Conservation (phyloP, 2,329 filamentous ascomycete species). For the Aspergillus sp. region DNA sequence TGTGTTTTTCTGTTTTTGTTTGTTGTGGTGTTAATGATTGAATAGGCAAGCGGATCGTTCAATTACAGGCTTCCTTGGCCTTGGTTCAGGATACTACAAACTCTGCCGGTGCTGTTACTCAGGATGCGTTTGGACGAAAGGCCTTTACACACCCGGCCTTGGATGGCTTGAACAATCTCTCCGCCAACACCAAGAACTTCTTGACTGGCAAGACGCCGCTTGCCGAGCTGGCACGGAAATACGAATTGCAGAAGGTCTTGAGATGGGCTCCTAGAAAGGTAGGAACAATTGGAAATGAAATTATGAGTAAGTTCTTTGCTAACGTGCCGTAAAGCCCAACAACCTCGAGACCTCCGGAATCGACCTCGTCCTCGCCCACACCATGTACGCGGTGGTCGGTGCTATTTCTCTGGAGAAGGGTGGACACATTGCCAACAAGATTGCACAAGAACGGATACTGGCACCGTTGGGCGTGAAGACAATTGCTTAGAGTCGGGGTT, state of each 20-base stretch:
- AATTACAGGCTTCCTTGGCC: slow-evolving; percentile 61
- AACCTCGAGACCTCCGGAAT: slow-evolving; percentile 70
- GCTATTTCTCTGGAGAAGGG: slow-evolving; percentile 87
- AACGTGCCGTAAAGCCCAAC: slow-evolving; percentile 46
- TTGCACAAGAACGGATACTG: slow-evolving; percentile 74
- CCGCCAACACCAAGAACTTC: slow-evolving; percentile 53
- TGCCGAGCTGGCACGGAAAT: slow-evolving; percentile 61
- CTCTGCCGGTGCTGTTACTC: slow-evolving; percentile 20
- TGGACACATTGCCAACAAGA: slow-evolving; percentile 66
- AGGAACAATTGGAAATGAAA: slow-evolving; percentile 1
- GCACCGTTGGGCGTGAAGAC: slow-evolving; percentile 40
- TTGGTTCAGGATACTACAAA: slow-evolving; percentile 48
- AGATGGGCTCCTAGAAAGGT: slow-evolving; percentile 87
- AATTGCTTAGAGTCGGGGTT: slow-evolving; percentile 13
- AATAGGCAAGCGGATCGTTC: slow-evolving; percentile 58
- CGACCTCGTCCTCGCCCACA: slow-evolving; percentile 68
- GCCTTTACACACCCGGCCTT: slow-evolving; percentile 69
- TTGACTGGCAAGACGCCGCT: slow-evolving; percentile 63
- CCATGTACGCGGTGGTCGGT: slow-evolving; percentile 80
- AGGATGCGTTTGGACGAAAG: slow-evolving; percentile 53
- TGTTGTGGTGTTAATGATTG: slow-evolving; percentile 2
- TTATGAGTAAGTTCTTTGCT: slow-evolving; percentile 2
- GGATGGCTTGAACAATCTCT: slow-evolving; percentile 69
- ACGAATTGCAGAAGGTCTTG: slow-evolving; percentile 69
- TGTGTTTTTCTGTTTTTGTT: not conserved